phyloP scores from a whole-genome alignment of 176 grass and related monocot species.

The Oryza australiensis region DNA sequence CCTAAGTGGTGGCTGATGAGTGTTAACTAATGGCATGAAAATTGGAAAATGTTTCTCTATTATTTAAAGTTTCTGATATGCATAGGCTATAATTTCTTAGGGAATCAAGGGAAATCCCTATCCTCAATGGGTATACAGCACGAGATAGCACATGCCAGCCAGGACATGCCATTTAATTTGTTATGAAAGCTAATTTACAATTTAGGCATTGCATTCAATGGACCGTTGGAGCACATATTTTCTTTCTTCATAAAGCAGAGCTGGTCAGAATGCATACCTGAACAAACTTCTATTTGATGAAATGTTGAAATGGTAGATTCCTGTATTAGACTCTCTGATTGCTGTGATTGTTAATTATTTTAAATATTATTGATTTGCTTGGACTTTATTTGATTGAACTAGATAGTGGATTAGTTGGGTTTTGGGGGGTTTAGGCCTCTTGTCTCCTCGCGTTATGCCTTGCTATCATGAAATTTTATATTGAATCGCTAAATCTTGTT shows the following conservation, averaged over 20 bases:
- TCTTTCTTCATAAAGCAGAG: not conserved
- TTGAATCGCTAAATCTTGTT: slow-evolving; percentile 26
- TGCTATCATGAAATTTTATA: slow-evolving; percentile 11
- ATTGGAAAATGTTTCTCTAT: not conserved
- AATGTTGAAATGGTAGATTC: not conserved
- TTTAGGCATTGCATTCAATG: not conserved
- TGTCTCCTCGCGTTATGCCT: not conserved
- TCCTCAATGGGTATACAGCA: not conserved
- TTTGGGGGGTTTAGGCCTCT: not conserved
- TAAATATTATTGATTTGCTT: not conserved
- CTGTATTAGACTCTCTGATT: not conserved
- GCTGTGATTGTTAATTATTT: not conserved
- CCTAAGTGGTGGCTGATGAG: not conserved
- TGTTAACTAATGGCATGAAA: not conserved
- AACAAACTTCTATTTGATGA: slow-evolving; percentile 20
- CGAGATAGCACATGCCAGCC: not conserved
- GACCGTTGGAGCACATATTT: not conserved
- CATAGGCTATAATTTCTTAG: not conserved
- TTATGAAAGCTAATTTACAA: not conserved
- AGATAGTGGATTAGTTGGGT: not conserved
- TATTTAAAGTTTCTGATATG: not conserved
- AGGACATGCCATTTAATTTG: not conserved
- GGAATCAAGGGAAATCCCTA: not conserved
- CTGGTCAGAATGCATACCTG: not conserved
- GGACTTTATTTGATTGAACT: not conserved